These are phyloP conservation scores for Laguncularia racemosa DNA, from an alignment of 345 rosid genomes.

Conservation along the genomic window DNA sequence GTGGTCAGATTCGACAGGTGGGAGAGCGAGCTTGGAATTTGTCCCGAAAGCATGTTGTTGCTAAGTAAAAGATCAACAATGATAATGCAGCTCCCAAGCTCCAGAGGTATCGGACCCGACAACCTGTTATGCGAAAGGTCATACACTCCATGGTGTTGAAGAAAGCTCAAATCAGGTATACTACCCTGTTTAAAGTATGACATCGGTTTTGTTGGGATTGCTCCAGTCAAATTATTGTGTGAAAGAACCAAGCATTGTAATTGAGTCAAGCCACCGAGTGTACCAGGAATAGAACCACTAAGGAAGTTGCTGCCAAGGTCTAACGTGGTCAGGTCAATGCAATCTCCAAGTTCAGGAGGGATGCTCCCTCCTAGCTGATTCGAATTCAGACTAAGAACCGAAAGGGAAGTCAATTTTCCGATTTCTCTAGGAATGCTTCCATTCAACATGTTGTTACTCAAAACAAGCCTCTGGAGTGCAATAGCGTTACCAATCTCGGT, in stretches of 20 bases:
- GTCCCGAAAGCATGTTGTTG: slow-evolving; percentile 64
- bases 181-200: slow-evolving; percentile 51
- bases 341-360: slow-evolving; percentile 61
- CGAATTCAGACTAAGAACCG: slow-evolving; percentile 63
- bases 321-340: slow-evolving; percentile 60
- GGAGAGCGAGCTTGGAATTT: slow-evolving; percentile 66
- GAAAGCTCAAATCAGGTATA: slow-evolving; percentile 67
- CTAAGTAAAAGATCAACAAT: slow-evolving; percentile 58
- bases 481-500: slow-evolving; percentile 54
- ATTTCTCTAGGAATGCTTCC: slow-evolving; percentile 68
- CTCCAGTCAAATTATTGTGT: slow-evolving; percentile 62
- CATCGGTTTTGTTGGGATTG: slow-evolving; percentile 54
- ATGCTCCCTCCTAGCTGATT: slow-evolving; percentile 59
- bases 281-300: slow-evolving; percentile 57
- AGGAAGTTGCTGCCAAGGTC: slow-evolving; percentile 74
- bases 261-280: slow-evolving; percentile 47
- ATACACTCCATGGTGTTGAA: slow-evolving; percentile 82
- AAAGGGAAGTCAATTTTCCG: slow-evolving; percentile 54
- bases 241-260: slow-evolving; percentile 85
- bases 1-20: slow-evolving; percentile 56
- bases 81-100: slow-evolving; percentile 60
- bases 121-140: slow-evolving; percentile 63
- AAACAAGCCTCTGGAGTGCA: slow-evolving; percentile 52
- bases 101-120: slow-evolving; percentile 66
- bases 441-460: slow-evolving; percentile 44